Conservation (phyloP, 495 filamentous ascomycete genomes). For the Evansstolkia leycettana region DNA sequence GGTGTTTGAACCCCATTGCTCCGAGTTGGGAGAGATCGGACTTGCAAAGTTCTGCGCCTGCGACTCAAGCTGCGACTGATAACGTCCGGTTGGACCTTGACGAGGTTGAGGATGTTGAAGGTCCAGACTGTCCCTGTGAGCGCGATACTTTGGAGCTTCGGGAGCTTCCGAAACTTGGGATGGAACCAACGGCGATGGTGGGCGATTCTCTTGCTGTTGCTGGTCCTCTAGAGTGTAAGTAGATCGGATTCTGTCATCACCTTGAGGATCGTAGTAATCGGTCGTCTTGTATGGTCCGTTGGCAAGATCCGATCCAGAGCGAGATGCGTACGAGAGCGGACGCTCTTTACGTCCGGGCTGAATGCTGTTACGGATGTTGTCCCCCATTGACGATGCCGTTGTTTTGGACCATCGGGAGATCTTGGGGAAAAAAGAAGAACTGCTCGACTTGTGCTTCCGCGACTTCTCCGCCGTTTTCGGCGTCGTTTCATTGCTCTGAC, state of each 20-base stretch:
- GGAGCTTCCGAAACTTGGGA: constrained; percentile 59
- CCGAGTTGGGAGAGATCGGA: constrained; percentile 55
- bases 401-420: constrained; percentile 97
- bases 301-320: constrained; percentile 59
- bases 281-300: constrained; percentile 46
- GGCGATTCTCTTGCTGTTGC: constrained; percentile 37
- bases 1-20: constrained; percentile 59
- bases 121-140: constrained; percentile 79
- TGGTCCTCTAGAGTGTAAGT: constrained; percentile 44
- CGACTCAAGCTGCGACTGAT: constrained; percentile 67
- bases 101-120: constrained; percentile 86
- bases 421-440: constrained; percentile 82
- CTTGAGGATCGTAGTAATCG: constrained; percentile 50
- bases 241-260: constrained; percentile 61
- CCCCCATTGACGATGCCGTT: constrained; percentile 65
- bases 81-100: constrained; percentile 67
- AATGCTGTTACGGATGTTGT: constrained; percentile 40
- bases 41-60: constrained; percentile 60
- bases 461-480: constrained; percentile 62
- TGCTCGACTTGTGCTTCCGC: constrained; percentile 83
- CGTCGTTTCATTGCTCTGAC: constrained; percentile 62
- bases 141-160: constrained; percentile 87
- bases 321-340: constrained; percentile 45
- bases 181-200: constrained; percentile 51
- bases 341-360: constrained; percentile 36